Percentiles rank a stretch among this genome's conserved stretches.
These are phyloP conservation scores for Coix lacrymajobi DNA, from an alignment of 176 grass and related monocot genomes.

Conservation along the genomic window DNA sequence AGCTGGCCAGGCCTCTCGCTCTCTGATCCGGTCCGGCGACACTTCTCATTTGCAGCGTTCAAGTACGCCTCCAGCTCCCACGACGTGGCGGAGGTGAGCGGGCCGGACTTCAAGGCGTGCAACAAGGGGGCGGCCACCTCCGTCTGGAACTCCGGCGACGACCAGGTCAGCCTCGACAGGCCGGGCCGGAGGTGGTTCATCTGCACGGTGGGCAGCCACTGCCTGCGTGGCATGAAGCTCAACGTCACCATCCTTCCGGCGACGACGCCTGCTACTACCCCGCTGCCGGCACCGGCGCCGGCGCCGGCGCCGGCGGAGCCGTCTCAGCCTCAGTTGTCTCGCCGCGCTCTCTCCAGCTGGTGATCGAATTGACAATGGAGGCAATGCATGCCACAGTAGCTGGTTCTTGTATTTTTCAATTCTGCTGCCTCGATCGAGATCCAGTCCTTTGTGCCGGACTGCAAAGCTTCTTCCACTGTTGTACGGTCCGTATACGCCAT, in stretches of 20 bases:
- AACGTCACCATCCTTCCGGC: not conserved
- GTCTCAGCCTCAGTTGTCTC: not conserved
- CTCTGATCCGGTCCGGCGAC: not conserved
- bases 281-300: not conserved
- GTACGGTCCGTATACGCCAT: not conserved
- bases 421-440: no score
- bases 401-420: no score
- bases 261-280: not conserved
- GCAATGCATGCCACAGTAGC: no score
- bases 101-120: slow-evolving; percentile 14
- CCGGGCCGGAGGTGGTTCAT: slow-evolving; percentile 21
- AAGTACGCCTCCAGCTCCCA: not conserved
- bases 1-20: not conserved
- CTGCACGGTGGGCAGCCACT: slow-evolving; percentile 9
- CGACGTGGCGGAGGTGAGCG: not conserved
- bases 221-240: slow-evolving; percentile 20
- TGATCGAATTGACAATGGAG: not conserved
- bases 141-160: not conserved
- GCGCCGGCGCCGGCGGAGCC: not conserved
- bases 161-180: not conserved
- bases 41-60: not conserved
- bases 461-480: no score
- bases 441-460: no score
- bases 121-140: not conserved
- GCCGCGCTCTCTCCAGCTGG: not conserved